A percentile compares a stretch with the other conserved stretches of the same genome.
Evolutionary conservation across 2,329 filamentous ascomycete species (phyloP).

Genomic region (Gnomoniopsis smithogilvyi): DNA sequence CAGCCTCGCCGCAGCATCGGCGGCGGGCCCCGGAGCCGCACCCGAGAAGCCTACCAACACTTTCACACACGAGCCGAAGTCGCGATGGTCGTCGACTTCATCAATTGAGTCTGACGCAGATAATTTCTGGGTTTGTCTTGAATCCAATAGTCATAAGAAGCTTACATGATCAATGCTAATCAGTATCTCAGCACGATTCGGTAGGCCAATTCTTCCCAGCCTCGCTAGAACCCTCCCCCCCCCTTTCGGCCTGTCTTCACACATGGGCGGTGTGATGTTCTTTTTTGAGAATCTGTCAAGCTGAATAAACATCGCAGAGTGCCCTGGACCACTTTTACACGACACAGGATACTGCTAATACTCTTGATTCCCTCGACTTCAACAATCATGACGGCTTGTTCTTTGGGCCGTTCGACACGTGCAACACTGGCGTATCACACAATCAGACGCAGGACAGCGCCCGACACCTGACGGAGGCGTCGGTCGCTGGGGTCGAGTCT

Average conservation of each 20-base stretch:
- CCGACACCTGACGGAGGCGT: conserved; percentile 1
- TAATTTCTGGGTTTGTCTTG: conserved; percentile 12
- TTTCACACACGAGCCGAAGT: not conserved
- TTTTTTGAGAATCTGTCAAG: not conserved
- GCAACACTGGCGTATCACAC: conserved; percentile 10
- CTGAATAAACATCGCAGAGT: conserved; percentile 8
- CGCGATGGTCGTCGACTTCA: conserved; percentile 17
- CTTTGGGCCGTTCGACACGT: conserved; percentile 13
- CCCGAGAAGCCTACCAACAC: not conserved
- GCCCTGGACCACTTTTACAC: conserved; percentile 17
- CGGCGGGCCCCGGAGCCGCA: conserved; percentile 1
- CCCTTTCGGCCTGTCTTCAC: no score
- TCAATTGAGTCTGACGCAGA: conserved; percentile 14
- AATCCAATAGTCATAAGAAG: not conserved
- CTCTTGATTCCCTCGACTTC: conserved; percentile 14
- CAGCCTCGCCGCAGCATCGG: not conserved
- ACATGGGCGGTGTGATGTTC: no score
- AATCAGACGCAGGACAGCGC: conserved; percentile 3
- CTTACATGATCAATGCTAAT: not conserved
- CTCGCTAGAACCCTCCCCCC: not conserved
- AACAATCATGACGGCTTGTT: conserved; percentile 15
- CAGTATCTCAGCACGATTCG: conserved; percentile 9
- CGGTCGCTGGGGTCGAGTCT: conserved; percentile 10
- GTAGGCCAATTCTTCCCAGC: not conserved
- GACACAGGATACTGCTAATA: conserved; percentile 13